phyloP scores from a whole-genome alignment of 306 rosid genomes.

The Arachis hypogaea region DNA sequence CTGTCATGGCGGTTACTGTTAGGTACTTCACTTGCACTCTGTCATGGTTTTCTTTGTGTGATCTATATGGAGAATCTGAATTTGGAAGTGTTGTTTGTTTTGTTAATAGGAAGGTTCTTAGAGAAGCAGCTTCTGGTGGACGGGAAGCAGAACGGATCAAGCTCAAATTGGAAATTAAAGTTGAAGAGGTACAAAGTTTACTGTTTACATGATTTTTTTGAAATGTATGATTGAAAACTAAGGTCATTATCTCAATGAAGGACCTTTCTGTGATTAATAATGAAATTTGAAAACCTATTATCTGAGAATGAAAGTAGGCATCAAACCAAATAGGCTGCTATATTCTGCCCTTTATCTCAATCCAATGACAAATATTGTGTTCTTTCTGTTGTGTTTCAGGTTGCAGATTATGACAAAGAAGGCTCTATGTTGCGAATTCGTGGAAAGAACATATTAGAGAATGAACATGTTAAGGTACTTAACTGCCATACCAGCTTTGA shows the following conservation, averaged over 20 bases:
- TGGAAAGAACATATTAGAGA: conserved; percentile 83
- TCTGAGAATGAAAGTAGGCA: not conserved
- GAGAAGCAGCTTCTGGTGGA: conserved; percentile 83
- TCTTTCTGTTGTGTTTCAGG: conserved; percentile 44
- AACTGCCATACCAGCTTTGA: conserved; percentile 13
- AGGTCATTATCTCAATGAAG: not conserved
- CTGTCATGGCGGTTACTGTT: conserved; percentile 82
- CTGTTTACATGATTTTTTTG: not conserved
- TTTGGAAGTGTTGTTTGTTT: not conserved
- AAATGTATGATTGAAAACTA: no score
- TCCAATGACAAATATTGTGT: not conserved
- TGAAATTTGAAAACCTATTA: not conserved
- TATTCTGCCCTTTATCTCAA: not conserved
- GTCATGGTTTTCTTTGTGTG: not conserved
- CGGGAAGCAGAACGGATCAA: conserved; percentile 88
- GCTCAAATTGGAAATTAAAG: conserved; percentile 85
- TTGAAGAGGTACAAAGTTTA: conserved; percentile 61
- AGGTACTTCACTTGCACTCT: conserved; percentile 50
- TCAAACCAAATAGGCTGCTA: not conserved
- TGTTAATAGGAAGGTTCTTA: conserved; percentile 78
- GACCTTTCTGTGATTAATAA: no score
- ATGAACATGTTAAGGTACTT: conserved; percentile 88
- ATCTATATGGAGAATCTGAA: not conserved
- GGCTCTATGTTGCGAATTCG: conserved; percentile 85
- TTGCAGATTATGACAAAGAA: conserved; percentile 89